Conservation (phyloP, 2,329 filamentous ascomycete genomes). For the Talaromyces sp. region DNA sequence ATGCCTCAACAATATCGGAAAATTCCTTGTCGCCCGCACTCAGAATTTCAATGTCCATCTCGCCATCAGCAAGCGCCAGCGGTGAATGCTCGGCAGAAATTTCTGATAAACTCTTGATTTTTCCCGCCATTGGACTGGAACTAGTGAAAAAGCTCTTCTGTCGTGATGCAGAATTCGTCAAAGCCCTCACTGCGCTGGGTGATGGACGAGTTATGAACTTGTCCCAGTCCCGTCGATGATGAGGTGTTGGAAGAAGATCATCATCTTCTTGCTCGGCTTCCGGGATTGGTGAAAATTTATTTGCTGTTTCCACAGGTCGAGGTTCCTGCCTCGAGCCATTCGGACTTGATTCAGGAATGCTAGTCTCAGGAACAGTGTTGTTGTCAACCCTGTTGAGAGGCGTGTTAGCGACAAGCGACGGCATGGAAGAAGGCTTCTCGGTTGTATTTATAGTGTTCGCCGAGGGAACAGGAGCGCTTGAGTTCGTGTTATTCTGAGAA, state of each 20-base stretch:
- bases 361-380: slow-evolving; percentile 27
- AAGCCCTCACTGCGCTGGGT: slow-evolving; percentile 16
- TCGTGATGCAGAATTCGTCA: slow-evolving; percentile 17
- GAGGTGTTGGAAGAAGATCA: slow-evolving; percentile 31
- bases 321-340: slow-evolving; percentile 12
- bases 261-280: slow-evolving; percentile 31
- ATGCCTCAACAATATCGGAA: slow-evolving; percentile 19
- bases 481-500: slow-evolving; percentile 9
- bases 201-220: slow-evolving; percentile 10
- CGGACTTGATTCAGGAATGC: slow-evolving; percentile 36
- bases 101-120: slow-evolving; percentile 34
- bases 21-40: slow-evolving; percentile 34
- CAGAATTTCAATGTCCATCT: slow-evolving; percentile 33
- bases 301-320: not conserved
- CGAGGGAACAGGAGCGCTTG: not conserved
- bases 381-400: slow-evolving; percentile 26
- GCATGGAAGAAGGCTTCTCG: slow-evolving; percentile 33
- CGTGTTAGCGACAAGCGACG: slow-evolving; percentile 36
- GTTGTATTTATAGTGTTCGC: slow-evolving; percentile 5
- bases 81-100: slow-evolving; percentile 41
- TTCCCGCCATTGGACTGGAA: slow-evolving; percentile 35
- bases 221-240: slow-evolving; percentile 10
- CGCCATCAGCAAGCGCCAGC: slow-evolving; percentile 25
- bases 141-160: slow-evolving; percentile 17
- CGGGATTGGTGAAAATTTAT: slow-evolving; percentile 9